phyloP scores from a whole-genome alignment of 2,329 filamentous ascomycete genomes.

The Calonectria leucothoes region DNA sequence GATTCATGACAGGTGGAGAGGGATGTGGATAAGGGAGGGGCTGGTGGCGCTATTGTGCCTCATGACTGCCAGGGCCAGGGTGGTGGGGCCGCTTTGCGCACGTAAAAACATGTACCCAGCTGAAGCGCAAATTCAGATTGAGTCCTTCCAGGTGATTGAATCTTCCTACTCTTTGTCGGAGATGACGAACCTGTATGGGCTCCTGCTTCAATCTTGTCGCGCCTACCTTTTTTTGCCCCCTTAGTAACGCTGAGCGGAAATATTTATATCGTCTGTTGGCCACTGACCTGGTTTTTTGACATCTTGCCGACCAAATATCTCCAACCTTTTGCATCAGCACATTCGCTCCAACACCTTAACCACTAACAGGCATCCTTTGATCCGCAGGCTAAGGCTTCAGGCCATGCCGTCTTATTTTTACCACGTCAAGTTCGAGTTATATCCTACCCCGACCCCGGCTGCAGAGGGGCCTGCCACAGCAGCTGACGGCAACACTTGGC shows the following conservation, averaged over 20 bases:
- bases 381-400: constrained; percentile 27
- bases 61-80: constrained; percentile 4
- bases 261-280: background rate
- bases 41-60: constrained; percentile 23
- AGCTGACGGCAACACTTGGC: constrained; percentile 55
- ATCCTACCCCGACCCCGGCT: constrained; percentile 57
- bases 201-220: constrained; percentile 3
- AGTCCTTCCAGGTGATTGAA: background rate
- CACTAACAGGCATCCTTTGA: background rate
- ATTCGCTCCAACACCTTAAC: background rate
- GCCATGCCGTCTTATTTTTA: constrained; percentile 73
- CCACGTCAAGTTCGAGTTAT: constrained; percentile 75
- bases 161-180: background rate
- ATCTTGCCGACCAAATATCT: background rate
- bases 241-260: constrained; percentile 20
- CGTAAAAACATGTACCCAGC: background rate
- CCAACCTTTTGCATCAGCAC: background rate
- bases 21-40: constrained; percentile 17
- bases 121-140: background rate
- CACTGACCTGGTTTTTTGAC: background rate
- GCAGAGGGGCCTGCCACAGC: constrained; percentile 20
- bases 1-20: constrained; percentile 19
- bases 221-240: constrained; percentile 35
- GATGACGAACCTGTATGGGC: constrained; percentile 31
- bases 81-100: constrained; percentile 4